Percentiles rank a stretch among this genome's conserved stretches.
Conservation (phyloP, 768 basidiomycete species). For the Pholiota microspora region DNA sequence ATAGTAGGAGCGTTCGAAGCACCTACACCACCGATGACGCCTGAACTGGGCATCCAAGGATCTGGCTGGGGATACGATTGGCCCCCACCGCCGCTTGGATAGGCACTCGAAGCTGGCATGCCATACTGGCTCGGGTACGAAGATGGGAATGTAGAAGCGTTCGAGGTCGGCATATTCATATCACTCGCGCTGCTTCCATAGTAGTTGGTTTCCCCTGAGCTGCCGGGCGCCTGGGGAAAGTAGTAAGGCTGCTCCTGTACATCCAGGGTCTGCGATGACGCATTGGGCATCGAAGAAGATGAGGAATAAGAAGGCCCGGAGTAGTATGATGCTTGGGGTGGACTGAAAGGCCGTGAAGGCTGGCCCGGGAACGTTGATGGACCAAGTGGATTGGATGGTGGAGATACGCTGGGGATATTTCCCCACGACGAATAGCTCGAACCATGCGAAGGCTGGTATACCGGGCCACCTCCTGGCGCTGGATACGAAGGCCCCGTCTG, state of each 20-base stretch:
- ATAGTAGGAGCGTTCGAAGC: constrained; percentile 27
- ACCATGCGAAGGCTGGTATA: constrained; percentile 15
- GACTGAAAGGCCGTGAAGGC: constrained; percentile 15
- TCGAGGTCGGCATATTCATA: constrained; percentile 1
- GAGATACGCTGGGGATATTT: constrained; percentile 16
- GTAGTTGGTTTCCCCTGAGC: background rate
- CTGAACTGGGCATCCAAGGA: constrained; percentile 22
- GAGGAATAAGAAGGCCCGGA: constrained; percentile 24
- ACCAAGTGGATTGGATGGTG: constrained; percentile 22
- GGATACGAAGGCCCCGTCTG: background rate
- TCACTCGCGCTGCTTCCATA: constrained; percentile 1
- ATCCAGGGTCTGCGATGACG: background rate
- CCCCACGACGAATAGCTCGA: constrained; percentile 15
- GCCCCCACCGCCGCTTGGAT: constrained; percentile 2
- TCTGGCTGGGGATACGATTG: constrained; percentile 1
- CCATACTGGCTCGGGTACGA: constrained; percentile 5
- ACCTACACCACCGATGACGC: constrained; percentile 4
- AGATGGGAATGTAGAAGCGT: background rate
- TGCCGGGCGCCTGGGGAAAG: background rate
- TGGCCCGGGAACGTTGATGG: constrained; percentile 13
- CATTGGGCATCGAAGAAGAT: background rate
- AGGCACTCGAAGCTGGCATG: constrained; percentile 11
- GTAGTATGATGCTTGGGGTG: constrained; percentile 9
- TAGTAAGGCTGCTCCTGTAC: background rate
- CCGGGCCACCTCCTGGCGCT: constrained; percentile 9